A percentile compares a stretch with the other conserved stretches of the same genome.
These are phyloP conservation scores for Pisolithus orientalis DNA, from an alignment of 768 basidiomycete genomes.

Conservation along the genomic window DNA sequence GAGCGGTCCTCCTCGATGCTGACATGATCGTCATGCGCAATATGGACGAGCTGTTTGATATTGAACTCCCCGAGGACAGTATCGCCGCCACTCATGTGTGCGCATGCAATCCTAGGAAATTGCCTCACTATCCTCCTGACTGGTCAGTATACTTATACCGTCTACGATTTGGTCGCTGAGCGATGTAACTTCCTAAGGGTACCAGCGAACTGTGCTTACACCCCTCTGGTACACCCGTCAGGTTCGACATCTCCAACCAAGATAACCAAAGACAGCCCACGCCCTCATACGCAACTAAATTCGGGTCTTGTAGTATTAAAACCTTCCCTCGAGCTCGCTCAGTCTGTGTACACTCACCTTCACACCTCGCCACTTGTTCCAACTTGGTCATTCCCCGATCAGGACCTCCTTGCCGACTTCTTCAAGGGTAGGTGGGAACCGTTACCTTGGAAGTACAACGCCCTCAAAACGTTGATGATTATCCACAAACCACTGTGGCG, in stretches of 20 bases:
- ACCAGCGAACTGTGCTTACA: slow-evolving; percentile 88
- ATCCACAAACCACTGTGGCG: slow-evolving; percentile 76
- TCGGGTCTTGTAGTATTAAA: slow-evolving; percentile 82
- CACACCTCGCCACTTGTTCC: slow-evolving; percentile 44
- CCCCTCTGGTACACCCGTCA: slow-evolving; percentile 40
- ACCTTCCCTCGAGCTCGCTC: slow-evolving; percentile 56
- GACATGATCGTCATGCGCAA: slow-evolving; percentile 83
- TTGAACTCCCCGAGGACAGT: slow-evolving; percentile 53
- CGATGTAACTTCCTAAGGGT: slow-evolving; percentile 45
- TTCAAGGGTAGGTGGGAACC: slow-evolving; percentile 78
- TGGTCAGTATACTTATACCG: slow-evolving; percentile 45
- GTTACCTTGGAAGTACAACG: slow-evolving; percentile 86
- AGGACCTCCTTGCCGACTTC: slow-evolving; percentile 79
- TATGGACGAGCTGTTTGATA: slow-evolving; percentile 70
- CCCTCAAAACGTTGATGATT: slow-evolving; percentile 76
- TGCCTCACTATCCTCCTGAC: slow-evolving; percentile 82
- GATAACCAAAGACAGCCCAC: slow-evolving; percentile 44
- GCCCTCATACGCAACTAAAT: slow-evolving; percentile 82
- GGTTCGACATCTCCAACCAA: slow-evolving; percentile 40
- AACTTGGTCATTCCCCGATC: slow-evolving; percentile 78
- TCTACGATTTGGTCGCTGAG: not conserved
- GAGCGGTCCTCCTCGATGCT: slow-evolving; percentile 75
- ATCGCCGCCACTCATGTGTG: slow-evolving; percentile 91
- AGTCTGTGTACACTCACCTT: slow-evolving; percentile 41
- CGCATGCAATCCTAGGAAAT: slow-evolving; percentile 85